Conservation (phyloP, 2,329 filamentous ascomycete species). For the Botryotinia narcissicola region DNA sequence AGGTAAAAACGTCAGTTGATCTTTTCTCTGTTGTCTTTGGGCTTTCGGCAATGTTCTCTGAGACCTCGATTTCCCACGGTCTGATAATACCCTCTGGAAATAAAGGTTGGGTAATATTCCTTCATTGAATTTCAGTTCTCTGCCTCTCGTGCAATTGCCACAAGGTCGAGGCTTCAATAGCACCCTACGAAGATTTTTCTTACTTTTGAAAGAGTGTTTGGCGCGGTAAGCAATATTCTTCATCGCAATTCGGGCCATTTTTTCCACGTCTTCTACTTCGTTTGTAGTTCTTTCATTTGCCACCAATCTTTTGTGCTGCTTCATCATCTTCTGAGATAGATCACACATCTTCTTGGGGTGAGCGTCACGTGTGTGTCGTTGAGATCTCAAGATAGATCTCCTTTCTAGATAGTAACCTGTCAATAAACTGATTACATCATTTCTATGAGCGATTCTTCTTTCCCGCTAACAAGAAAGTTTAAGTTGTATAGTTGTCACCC, state of each 20-base stretch:
- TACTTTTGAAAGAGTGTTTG: neutral
- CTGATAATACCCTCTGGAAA: neutral
- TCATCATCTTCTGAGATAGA: neutral
- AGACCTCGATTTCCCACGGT: neutral
- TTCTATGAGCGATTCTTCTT: neutral
- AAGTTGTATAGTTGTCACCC: neutral
- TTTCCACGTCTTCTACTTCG: too few species aligned
- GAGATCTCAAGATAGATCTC: neutral
- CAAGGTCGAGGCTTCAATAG: neutral
- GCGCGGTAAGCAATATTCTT: neutral
- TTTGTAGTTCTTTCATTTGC: neutral
- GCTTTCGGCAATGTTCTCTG: neutral
- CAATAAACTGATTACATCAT: neutral
- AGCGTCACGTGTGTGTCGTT: too few species aligned
- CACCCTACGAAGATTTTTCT: neutral
- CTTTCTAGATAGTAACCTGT: neutral
- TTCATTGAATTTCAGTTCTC: neutral
- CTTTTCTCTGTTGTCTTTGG: neutral
- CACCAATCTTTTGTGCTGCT: neutral
- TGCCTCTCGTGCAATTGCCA: neutral
- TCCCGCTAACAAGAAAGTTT: neutral
- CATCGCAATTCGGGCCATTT: neutral
- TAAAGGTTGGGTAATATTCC: neutral
- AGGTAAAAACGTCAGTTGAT: neutral
- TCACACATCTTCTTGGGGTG: neutral